Percentiles rank a stretch among this genome's conserved stretches.
These are phyloP conservation scores for Pyracantha coccinea DNA, from an alignment of 331 rosid species.

Conservation along the genomic window DNA sequence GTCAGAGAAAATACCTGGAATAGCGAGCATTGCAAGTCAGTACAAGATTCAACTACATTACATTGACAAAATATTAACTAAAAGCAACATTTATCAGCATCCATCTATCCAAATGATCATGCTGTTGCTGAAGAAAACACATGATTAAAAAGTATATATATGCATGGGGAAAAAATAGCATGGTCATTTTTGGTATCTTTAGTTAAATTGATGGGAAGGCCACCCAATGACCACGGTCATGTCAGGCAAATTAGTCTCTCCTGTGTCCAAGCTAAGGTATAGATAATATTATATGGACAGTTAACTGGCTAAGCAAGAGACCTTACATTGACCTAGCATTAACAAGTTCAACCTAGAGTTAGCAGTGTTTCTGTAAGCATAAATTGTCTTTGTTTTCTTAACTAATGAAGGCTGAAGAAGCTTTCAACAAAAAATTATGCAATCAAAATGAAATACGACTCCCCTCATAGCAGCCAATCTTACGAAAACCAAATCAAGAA, in stretches of 20 bases:
- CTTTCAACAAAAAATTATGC: neutral
- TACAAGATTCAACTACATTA: slow-evolving; percentile 18
- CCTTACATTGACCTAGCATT: neutral
- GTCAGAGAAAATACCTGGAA: slow-evolving; percentile 99
- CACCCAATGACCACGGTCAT: neutral
- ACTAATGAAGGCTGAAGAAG: neutral
- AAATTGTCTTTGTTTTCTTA: neutral
- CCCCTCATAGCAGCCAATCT: neutral
- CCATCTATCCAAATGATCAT: neutral
- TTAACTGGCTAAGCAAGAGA: neutral
- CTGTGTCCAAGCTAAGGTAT: neutral
- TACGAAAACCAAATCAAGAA: neutral
- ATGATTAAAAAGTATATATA: neutral
- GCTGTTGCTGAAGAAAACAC: neutral
- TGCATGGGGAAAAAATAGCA: neutral
- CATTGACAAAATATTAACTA: neutral
- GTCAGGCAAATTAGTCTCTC: neutral
- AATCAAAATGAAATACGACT: neutral
- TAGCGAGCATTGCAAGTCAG: slow-evolving; percentile 66
- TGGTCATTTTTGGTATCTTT: neutral
- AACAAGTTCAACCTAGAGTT: neutral
- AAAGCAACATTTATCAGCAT: neutral
- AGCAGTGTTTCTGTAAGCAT: neutral
- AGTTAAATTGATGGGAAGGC: neutral
- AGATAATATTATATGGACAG: neutral